phyloP scores from a whole-genome alignment of 1,284 basidiomycete species.

The Phlebopus sp. region DNA sequence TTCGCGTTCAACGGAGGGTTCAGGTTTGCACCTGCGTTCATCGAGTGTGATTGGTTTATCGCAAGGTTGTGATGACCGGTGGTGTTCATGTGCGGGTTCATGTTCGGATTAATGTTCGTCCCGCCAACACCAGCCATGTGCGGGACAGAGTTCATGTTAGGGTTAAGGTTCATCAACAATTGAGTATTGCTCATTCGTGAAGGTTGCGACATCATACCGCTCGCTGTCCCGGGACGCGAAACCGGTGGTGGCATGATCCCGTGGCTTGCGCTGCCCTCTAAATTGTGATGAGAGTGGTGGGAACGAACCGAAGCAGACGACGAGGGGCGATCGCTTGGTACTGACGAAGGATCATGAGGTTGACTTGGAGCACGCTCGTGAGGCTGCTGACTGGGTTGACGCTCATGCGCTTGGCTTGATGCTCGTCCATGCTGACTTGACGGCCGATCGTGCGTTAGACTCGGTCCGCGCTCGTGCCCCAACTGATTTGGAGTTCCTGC shows the following conservation, averaged over 20 bases:
- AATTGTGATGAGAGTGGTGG: slow-evolving; percentile 25
- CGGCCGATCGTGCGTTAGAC: slow-evolving; percentile 16
- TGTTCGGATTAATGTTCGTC: slow-evolving; percentile 15
- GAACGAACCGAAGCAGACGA: slow-evolving; percentile 31
- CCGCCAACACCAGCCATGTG: slow-evolving; percentile 1
- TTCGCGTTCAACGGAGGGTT: slow-evolving; percentile 13
- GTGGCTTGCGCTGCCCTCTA: slow-evolving; percentile 13
- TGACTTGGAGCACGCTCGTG: slow-evolving; percentile 24
- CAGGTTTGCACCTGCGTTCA: slow-evolving; percentile 9
- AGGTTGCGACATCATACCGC: slow-evolving; percentile 17
- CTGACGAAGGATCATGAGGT: slow-evolving; percentile 17
- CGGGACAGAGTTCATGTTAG: slow-evolving; percentile 17
- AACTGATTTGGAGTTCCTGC: slow-evolving; percentile 18
- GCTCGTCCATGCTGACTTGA: slow-evolving; percentile 19
- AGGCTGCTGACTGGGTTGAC: slow-evolving; percentile 19
- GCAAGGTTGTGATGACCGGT: slow-evolving; percentile 11
- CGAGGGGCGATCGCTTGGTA: slow-evolving; percentile 23
- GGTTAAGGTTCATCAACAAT: slow-evolving; percentile 24
- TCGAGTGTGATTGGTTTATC: slow-evolving; percentile 21
- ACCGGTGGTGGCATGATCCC: slow-evolving; percentile 25
- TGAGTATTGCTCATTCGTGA: slow-evolving; percentile 23
- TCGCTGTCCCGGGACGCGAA: slow-evolving; percentile 28
- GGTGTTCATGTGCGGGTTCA: slow-evolving; percentile 15
- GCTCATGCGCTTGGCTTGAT: slow-evolving; percentile 13
- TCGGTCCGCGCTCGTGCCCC: slow-evolving; percentile 24